Conservation (phyloP, 108 stramenopile species). For the Cyclotella baltica region DNA sequence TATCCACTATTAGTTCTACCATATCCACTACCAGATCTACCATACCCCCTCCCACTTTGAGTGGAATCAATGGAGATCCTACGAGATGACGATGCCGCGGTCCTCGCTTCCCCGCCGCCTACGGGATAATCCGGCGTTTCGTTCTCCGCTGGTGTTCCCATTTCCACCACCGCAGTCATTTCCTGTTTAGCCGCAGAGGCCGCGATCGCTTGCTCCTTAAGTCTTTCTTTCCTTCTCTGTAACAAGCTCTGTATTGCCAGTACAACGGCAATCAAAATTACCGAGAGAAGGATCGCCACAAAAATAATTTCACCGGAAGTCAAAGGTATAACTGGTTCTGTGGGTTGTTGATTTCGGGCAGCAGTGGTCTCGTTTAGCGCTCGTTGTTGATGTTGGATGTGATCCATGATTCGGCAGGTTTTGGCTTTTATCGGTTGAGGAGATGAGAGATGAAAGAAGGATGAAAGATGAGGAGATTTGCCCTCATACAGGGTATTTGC, state of each 20-base stretch:
- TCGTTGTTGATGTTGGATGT: not conserved
- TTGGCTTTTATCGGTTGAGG: too few relatives aligned
- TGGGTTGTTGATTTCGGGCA: not conserved
- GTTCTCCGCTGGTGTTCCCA: not conserved
- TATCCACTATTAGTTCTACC: not conserved
- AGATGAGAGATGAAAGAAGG: too few relatives aligned
- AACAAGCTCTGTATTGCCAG: not conserved
- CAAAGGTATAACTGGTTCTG: not conserved
- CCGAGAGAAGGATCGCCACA: not conserved
- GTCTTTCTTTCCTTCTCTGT: not conserved
- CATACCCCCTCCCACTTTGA: not conserved
- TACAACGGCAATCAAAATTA: not conserved
- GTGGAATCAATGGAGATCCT: not conserved
- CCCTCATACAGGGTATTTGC: too few relatives aligned
- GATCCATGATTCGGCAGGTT: not conserved
- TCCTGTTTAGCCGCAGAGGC: not conserved
- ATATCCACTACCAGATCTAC: not conserved
- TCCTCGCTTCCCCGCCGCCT: too few relatives aligned
- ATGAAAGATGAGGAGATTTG: too few relatives aligned
- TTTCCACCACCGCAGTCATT: not conserved
- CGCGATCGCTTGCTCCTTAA: not conserved
- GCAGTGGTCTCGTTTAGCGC: not conserved
- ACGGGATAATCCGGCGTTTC: too few relatives aligned
- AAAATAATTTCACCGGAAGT: constrained; percentile 1
- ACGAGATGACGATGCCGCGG: too few relatives aligned